Conservation (phyloP, 768 basidiomycete species). For the Mrakia gelida region DNA sequence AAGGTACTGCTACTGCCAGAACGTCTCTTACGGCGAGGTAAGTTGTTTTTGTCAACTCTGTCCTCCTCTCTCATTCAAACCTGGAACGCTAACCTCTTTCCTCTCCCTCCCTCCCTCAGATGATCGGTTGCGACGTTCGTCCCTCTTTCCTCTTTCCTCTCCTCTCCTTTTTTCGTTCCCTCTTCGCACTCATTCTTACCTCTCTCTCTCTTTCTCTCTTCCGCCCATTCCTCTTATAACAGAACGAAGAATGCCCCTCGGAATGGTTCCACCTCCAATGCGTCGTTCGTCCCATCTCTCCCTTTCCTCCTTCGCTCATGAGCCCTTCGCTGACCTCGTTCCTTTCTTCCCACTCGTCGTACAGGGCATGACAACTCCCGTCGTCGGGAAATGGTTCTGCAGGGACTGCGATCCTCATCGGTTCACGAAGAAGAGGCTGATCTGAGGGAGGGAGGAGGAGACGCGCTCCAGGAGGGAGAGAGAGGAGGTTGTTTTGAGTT, state of each 20-base stretch:
- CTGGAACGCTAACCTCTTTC: background rate
- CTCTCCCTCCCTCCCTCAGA: conserved; percentile 12
- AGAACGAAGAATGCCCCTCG: conserved; percentile 15
- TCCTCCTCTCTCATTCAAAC: background rate
- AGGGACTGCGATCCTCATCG: conserved; percentile 34
- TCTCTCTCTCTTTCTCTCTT: background rate
- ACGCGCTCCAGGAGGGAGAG: no score
- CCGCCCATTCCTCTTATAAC: no score
- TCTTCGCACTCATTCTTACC: background rate
- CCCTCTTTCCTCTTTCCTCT: background rate
- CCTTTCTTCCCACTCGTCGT: background rate
- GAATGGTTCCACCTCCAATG: conserved; percentile 33
- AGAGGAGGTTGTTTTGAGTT: no score
- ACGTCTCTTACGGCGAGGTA: conserved; percentile 39
- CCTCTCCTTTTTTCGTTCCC: background rate
- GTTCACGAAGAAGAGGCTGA: no score
- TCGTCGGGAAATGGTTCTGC: conserved; percentile 42
- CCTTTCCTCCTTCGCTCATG: background rate
- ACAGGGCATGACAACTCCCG: conserved; percentile 34
- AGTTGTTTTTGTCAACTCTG: background rate
- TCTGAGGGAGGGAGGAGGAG: background rate
- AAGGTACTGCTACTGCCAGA: conserved; percentile 40
- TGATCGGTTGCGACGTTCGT: conserved; percentile 40
- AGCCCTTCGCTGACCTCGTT: conserved; percentile 36
- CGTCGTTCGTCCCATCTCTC: conserved; percentile 26